Conservation (phyloP, 371 early-diverging fungal genomes). For the Mucor racemosus region DNA sequence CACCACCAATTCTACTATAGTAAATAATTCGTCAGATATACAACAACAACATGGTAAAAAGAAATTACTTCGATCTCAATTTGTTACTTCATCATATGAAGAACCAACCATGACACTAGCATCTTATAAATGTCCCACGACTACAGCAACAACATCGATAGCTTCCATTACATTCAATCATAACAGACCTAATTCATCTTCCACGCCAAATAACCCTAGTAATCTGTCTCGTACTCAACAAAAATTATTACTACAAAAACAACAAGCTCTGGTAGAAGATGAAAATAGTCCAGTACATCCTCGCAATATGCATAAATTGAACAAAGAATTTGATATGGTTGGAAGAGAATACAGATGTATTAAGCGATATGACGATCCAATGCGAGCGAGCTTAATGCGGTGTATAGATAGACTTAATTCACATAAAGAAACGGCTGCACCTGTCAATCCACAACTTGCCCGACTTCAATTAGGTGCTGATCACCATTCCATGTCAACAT, state of each 20-base stretch:
- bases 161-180: background rate
- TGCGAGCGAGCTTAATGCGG: slow-evolving; percentile 41
- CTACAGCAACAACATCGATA: slow-evolving; percentile 11
- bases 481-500: background rate
- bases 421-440: background rate
- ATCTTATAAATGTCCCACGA: background rate
- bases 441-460: background rate
- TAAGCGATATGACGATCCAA: slow-evolving; percentile 43
- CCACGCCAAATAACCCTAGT: background rate
- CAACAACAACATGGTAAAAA: slow-evolving; percentile 13
- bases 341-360: slow-evolving; percentile 50
- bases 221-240: slow-evolving; percentile 57
- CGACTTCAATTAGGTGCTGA: background rate
- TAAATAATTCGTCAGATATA: background rate
- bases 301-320: slow-evolving; percentile 53
- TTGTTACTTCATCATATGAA: slow-evolving; percentile 15
- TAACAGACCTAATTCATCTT: background rate
- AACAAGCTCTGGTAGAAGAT: slow-evolving; percentile 54
- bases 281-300: slow-evolving; percentile 54
- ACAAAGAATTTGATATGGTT: slow-evolving; percentile 53
- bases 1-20: background rate
- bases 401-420: slow-evolving; percentile 21
- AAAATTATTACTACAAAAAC: slow-evolving; percentile 54
- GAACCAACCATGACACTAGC: background rate
- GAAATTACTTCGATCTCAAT: slow-evolving; percentile 24